Evolutionary conservation across 2,329 filamentous ascomycete species (phyloP), one percentile per base, ranked within the genome.

Genomic region (Myriosclerotinia curreyana): DNA sequence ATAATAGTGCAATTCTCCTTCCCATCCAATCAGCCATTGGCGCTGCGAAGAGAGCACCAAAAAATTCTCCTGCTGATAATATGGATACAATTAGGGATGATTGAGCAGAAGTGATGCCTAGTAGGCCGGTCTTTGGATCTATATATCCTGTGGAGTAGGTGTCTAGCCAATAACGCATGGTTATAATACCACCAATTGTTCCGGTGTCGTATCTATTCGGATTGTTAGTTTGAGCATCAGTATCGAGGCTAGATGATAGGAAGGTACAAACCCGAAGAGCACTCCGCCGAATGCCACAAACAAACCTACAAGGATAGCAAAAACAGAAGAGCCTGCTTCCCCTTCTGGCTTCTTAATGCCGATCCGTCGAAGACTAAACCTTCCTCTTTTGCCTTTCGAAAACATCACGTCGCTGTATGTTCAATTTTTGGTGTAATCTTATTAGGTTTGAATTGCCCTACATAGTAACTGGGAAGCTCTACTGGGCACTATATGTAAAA

Each of bases 31-130:
- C 80, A 31, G 76, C 76, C 14, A 79, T 63, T 48, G 67, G 63
- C 22, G 69, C 80, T 1, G 76, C 77, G 38, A 80, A 66, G 8
- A 83, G 69, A 1, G 77, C 77, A 20, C 78, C 91, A 67, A 93
- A 90, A 82, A 94, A 93, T 69, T 90, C 93, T 77, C 89, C 89
- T 73, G 69, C 84, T 38, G 90, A 93, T 61, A 93, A 83, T 70
- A 93, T 92, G 28, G 66, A 68, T 6, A 86, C 86, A 74, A 92
- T 87, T 59, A 89, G 79, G 22, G 85, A 87, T 52, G 84, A 80
- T 68, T 85, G 79, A 1, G 79, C 77, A 1, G 87, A 78, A 2
- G 79, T 80, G 36, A 87, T 74, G 65, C 80, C 77, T 5, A 72
- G 76, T 8, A 79, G 70, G 12, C 80, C 79, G 0, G 75, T 51